Base-by-base conservation (phyloP, 1,284 basidiomycete species). In the Cutaneotrichosporon mucoides region DNA sequence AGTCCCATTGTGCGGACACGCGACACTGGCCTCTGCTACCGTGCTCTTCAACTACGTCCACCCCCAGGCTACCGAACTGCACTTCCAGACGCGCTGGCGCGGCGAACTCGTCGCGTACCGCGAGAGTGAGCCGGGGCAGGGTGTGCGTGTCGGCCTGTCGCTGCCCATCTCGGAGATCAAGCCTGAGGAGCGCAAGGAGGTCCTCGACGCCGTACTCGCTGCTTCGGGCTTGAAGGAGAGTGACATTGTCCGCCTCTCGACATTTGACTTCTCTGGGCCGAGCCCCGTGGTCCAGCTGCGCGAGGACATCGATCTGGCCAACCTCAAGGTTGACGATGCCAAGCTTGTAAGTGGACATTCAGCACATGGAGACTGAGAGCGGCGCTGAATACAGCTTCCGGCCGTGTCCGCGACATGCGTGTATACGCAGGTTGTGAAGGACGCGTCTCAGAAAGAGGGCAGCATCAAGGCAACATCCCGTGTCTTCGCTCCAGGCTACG, bases 101-200 rank as follows among this genome's bases (percentile, higher is more conserved):
- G 73, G 72, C n/a, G 55, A 47, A 9, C 68, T 75, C 12, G 43
- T 50, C 24, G 71, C 71, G 8, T 58, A 51, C 24, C 59, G 52
- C 11, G 64, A 60, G 54, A 47, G 59, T 46, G 58, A 41, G 33
- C 35, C 40, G 8, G 62, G 56, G 1, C 59, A 61, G 55, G 59
- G 63, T 13, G 38, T 58, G 11, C 24, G 33, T 1, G 70, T 82
- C 79, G 58, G 89, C 82, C 81, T 97, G 90, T 47, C 96, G 92
- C 80, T 97, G 91, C 45, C 78, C 62, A 69, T 82, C 78, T 42
- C 55, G n/a, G 37, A 47, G 12, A 48, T 37, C 34, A 37, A 9
- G 5, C n/a, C 42, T 10, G 12, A 16, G 16, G 58, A 70, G 34
- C 7, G 24, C 4, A 1, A 33, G 6, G 47, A 43, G n/a, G 47